Evolutionary conservation across 202 grass and related monocot genomes (phyloP), one percentile per base, ranked within the genome.

Genomic region (Dendrocalamus latiflorus): DNA sequence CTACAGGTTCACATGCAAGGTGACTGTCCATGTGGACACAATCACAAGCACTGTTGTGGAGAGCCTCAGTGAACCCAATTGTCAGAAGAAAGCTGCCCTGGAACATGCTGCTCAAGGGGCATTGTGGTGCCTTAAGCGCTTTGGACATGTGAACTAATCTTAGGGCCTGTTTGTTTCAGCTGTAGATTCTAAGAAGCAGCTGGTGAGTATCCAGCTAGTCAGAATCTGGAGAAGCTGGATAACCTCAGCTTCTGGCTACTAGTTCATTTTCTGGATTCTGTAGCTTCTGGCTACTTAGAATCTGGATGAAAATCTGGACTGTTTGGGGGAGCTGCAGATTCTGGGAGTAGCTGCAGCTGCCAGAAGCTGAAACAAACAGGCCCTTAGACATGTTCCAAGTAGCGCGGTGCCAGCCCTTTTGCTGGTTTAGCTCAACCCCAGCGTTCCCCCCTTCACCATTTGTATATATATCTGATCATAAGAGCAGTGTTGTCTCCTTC

Each of bases 1-100:
- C 21, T 84, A 72, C 83, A 97, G 91, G 67, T 97, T 92, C 89
- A 84, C 6, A 20, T 97, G 74, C 86, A 97, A 90, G 86, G 88
- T 76, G 60, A 90, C 64, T 34, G n/a, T 97, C 36, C 62, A 42
- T 37, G 10, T 97, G 67, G 77, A 87, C 12, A 77, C 58, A 66
- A 26, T 83, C 73, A 24, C 72, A 16, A 50, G 67, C 38, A 90
- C 89, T 21, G 6, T 87, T 45, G 1, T 97, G 30, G 88, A 94
- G 76, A 86, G 91, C 74, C 75, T 86, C 63, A 44, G 91, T 58
- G 83, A 86, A 15, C 77, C 87, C 4, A 88, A 87, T 26, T 37
- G 20, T 25, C 44, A 43, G 28, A 90, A 88, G 88, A 70, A 88
- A 89, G 85, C 85, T n/a, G 89, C 95, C 9, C 18, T 81, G 68